Evolutionary conservation across 176 grass and related monocot species (phyloP).

Genomic region (Raddia guianensis): DNA sequence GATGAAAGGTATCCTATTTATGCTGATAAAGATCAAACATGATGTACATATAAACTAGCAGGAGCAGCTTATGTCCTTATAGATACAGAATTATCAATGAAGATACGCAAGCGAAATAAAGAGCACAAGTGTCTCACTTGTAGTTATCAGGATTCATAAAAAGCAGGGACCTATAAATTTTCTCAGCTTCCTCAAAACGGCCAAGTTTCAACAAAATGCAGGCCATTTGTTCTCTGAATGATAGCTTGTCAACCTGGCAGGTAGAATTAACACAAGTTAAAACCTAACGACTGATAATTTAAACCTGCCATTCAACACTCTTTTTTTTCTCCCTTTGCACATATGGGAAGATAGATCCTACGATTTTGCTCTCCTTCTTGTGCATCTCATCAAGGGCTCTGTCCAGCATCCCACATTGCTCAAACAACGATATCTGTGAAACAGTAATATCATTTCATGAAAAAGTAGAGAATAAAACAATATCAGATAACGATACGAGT

Average conservation of each 20-base stretch:
- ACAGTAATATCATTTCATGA: slow-evolving; percentile 39
- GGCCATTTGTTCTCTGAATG: slow-evolving; percentile 97
- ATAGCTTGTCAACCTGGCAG: slow-evolving; percentile 84
- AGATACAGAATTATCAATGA: background rate
- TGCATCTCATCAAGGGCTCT: slow-evolving; percentile 88
- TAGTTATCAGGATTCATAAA: slow-evolving; percentile 99
- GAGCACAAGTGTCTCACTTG: slow-evolving; percentile 50
- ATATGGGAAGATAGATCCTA: slow-evolving; percentile 42
- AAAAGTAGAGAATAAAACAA: slow-evolving; percentile 25
- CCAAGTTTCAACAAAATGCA: slow-evolving; percentile 77
- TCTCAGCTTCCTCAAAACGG: slow-evolving; percentile 77
- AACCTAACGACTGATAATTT: background rate
- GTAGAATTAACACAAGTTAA: slow-evolving; percentile 38
- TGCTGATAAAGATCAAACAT: slow-evolving; percentile 16
- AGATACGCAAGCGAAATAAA: background rate
- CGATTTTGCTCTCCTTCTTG: slow-evolving; percentile 90
- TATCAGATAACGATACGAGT: slow-evolving; percentile 2
- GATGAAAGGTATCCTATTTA: background rate
- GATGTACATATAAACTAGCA: slow-evolving; percentile 4
- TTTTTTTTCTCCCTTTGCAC: slow-evolving; percentile 16
- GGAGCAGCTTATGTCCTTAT: slow-evolving; percentile 10
- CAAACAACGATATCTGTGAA: slow-evolving; percentile 81
- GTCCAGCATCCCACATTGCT: slow-evolving; percentile 85
- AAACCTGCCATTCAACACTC: background rate
- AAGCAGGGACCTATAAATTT: slow-evolving; percentile 78